A percentile compares a stretch with the other conserved stretches of the same genome.
Conservation (phyloP, 2,329 filamentous ascomycete genomes). For the Monilinia aucupariae region DNA sequence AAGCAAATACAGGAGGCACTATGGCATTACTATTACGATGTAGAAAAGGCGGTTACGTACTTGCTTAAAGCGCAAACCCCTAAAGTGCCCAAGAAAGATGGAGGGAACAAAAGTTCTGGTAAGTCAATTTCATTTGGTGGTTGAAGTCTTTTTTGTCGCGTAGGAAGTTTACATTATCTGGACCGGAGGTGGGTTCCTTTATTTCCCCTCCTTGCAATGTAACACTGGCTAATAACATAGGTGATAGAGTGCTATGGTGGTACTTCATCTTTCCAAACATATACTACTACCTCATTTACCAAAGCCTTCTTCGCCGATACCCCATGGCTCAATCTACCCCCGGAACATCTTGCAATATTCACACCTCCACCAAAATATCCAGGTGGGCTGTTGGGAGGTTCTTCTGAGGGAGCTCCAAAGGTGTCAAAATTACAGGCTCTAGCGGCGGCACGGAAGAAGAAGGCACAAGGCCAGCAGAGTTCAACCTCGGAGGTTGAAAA, state of each 20-base stretch:
- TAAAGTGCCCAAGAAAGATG: conserved; percentile 28
- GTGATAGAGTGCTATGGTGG: conserved; percentile 11
- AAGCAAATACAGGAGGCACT: conserved; percentile 80
- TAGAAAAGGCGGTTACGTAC: conserved; percentile 78
- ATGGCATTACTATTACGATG: conserved; percentile 95
- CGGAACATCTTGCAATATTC: conserved; percentile 59
- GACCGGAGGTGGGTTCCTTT: conserved; percentile 29
- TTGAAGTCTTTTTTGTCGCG: background rate
- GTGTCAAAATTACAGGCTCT: conserved; percentile 88
- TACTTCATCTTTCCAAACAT: conserved; percentile 11
- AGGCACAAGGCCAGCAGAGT: conserved; percentile 57
- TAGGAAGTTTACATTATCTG: background rate
- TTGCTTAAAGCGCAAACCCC: conserved; percentile 53
- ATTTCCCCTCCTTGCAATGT: background rate
- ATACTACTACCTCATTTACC: conserved; percentile 39
- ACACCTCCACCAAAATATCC: conserved; percentile 52
- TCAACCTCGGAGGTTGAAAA: conserved; percentile 25
- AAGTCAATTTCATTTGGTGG: conserved; percentile 27
- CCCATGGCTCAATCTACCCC: conserved; percentile 75
- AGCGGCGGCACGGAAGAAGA: conserved; percentile 80
- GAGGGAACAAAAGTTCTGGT: conserved; percentile 36
- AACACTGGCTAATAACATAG: background rate
- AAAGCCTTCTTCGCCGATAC: conserved; percentile 72
- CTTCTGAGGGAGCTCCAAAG: conserved; percentile 57
- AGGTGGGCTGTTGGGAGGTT: conserved; percentile 74